Evolutionary conservation across 331 rosid species (phyloP), one percentile per base, ranked within the genome.

Genomic region (Telfairia occidentalis): DNA sequence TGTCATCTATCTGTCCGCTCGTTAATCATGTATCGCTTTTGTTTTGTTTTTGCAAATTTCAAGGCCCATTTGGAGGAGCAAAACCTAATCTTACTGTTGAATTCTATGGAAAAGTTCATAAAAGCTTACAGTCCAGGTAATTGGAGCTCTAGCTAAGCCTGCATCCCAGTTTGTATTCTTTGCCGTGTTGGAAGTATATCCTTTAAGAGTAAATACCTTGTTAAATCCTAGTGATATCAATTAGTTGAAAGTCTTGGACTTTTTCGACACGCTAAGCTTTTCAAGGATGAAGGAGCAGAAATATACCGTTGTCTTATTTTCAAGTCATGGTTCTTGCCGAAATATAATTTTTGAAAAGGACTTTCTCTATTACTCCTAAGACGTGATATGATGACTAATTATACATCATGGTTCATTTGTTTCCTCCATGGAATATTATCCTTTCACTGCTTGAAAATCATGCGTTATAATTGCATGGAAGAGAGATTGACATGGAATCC

Each of bases 61-160:
- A 65, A 93, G 96, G 84, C 73, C 69, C 83, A 65, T 80, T 89
- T 48, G 91, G 88, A 81, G 88, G 85, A n/a, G 81, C 79, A 23
- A 88, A 76, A 79, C 86, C 92, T 60, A 89, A 83, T 79, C 67
- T 84, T 70, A 86, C 89, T 10, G 92, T 85, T 76, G 89, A 86
- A 67, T 90, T 94, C 85, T 94, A 80, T 46, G 85, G 84, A n/a
- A 88, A 87, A 78, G 97, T 91, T 80, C 72, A 86, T 66, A 87
- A 79, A 78, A 86, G 82, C 77, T 86, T 94, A 63, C 88, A 82
- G 0, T 73, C 81, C 76, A 75, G 95, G 98, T 94, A 83, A 75
- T 53, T 37, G 48, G 9, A 43, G 52, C 53, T 21, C 11, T 40
- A 11, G 2, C 32, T 37, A 37, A 9, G 49, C 1, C 75, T 26